These are phyloP conservation scores for Pseudocercospora fuligena DNA, from an alignment of 2,329 filamentous ascomycete species.

Conservation along the genomic window DNA sequence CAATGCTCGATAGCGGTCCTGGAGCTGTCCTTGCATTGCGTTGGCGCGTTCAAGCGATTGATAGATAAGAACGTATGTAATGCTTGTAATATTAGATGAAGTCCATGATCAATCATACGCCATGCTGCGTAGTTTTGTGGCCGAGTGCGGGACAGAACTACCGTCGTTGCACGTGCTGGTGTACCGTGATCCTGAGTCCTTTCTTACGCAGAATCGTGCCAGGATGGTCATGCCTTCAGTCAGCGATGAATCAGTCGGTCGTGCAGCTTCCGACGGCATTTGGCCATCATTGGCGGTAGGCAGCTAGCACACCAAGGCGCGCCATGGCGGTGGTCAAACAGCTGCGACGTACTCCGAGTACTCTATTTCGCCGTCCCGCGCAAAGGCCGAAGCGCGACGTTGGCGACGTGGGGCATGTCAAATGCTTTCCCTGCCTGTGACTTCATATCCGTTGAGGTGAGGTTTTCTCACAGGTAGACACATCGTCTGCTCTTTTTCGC, in stretches of 20 bases:
- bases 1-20: constrained; percentile 10
- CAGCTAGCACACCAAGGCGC: background rate
- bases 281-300: background rate
- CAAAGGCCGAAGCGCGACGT: background rate
- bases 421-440: background rate
- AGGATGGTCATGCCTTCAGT: constrained; percentile 12
- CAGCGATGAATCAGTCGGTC: constrained; percentile 6
- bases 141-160: too few species aligned
- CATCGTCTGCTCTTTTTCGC: background rate
- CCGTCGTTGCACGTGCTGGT: background rate
- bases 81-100: background rate
- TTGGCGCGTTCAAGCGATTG: constrained; percentile 25
- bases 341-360: background rate
- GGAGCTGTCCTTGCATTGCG: constrained; percentile 8
- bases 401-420: background rate
- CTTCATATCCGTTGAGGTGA: background rate
- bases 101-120: background rate
- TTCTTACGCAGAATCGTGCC: background rate
- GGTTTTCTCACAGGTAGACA: background rate
- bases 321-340: background rate
- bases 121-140: background rate
- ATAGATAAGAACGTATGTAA: background rate
- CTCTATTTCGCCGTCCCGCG: constrained; percentile 1
- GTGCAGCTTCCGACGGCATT: constrained; percentile 2
- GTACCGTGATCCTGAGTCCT: background rate